phyloP scores from a whole-genome alignment of 2,329 filamentous ascomycete species.

The Penicillium sp. region DNA sequence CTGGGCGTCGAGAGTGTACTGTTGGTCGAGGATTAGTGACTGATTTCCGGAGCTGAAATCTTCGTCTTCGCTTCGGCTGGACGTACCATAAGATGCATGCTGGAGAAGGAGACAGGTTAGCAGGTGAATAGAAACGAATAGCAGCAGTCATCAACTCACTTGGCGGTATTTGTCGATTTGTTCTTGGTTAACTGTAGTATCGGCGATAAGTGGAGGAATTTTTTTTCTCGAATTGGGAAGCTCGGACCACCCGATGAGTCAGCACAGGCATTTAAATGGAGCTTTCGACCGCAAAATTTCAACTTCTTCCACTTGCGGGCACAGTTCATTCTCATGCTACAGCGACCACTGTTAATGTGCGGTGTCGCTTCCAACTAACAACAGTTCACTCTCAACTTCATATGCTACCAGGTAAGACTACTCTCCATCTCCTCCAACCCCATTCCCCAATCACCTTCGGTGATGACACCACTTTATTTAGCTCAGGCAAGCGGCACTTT shows the following conservation, averaged over 20 bases:
- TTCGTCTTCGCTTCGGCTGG: constrained; percentile 5
- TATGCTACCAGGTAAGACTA: constrained; percentile 20
- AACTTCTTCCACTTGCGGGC: constrained; percentile 3
- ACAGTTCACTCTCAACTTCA: constrained; percentile 2
- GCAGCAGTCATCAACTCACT: constrained; percentile 27
- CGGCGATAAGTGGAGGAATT: constrained; percentile 26
- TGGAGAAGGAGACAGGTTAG: constrained; percentile 17
- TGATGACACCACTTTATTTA: constrained; percentile 49
- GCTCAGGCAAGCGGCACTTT: constrained; percentile 52
- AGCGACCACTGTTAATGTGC: constrained; percentile 4
- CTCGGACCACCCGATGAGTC: constrained; percentile 27
- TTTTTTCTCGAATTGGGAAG: constrained; percentile 25
- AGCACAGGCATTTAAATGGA: constrained; percentile 22
- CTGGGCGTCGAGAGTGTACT: constrained; percentile 78
- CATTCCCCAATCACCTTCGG: constrained; percentile 31
- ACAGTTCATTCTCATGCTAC: neutral
- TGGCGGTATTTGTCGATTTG: constrained; percentile 24
- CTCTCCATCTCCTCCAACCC: constrained; percentile 7
- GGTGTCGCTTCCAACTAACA: constrained; percentile 3
- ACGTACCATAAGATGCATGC: constrained; percentile 48
- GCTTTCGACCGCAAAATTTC: constrained; percentile 18
- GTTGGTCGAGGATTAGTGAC: constrained; percentile 12
- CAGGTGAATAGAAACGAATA: neutral
- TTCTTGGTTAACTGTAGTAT: constrained; percentile 16
- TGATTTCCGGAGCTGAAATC: constrained; percentile 8